These are phyloP conservation scores for Pelargonium cotyledonis DNA, from an alignment of 441 rosid genomes.

Conservation along the genomic window DNA sequence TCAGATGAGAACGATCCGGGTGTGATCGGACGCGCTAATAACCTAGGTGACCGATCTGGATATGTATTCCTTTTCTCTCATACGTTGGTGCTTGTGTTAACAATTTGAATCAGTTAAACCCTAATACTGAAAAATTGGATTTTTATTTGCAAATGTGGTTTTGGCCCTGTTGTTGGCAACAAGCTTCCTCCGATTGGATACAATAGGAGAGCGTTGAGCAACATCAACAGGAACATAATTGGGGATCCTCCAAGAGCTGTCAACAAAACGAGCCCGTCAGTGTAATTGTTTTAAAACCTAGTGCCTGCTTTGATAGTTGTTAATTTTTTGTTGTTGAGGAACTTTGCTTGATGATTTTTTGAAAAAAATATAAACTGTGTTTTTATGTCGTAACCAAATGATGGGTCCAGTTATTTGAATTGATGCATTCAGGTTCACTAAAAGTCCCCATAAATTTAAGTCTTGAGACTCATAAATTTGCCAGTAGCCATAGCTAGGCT, in stretches of 20 bases:
- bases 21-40: slow-evolving; percentile 40
- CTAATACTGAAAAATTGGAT: slow-evolving; percentile 11
- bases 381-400: background rate
- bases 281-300: slow-evolving; percentile 34
- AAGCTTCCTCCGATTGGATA: slow-evolving; percentile 45
- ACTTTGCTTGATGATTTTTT: no score
- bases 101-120: slow-evolving; percentile 9
- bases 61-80: background rate
- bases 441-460: background rate
- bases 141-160: slow-evolving; percentile 28
- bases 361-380: no score
- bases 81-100: background rate
- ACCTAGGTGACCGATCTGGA: slow-evolving; percentile 35
- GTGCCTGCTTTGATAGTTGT: background rate
- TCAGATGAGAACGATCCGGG: slow-evolving; percentile 68
- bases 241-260: slow-evolving; percentile 57
- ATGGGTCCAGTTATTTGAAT: background rate
- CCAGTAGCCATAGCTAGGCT: background rate
- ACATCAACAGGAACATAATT: slow-evolving; percentile 52
- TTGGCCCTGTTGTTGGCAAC: slow-evolving; percentile 43
- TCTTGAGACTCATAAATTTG: background rate
- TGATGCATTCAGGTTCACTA: background rate
- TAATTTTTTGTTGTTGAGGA: no score
- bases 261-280: slow-evolving; percentile 55
- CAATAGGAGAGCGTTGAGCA: slow-evolving; percentile 56